These are phyloP conservation scores for Rhizoclosmatium sp. DNA, from an alignment of 192 early-diverging fungal genomes.

Conservation along the genomic window DNA sequence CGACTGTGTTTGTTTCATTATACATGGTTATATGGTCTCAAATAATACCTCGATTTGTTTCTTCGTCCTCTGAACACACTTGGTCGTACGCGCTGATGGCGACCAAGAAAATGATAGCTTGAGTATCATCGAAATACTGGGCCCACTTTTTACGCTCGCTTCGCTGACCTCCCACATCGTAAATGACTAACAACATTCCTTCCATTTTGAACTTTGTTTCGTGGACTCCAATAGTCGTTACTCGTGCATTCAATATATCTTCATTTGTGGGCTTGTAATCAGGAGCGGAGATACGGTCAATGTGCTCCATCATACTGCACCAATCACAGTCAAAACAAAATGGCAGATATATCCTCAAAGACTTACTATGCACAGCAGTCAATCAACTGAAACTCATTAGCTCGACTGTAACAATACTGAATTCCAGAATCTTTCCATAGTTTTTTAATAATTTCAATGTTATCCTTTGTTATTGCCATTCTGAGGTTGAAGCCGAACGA, in stretches of 20 bases:
- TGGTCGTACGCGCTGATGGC: constrained; percentile 70
- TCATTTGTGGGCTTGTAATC: constrained; percentile 5
- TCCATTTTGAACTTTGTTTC: constrained; percentile 42
- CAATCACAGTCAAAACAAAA: constrained; percentile 37
- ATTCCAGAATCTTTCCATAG: constrained; percentile 27
- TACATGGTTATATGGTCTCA: constrained; percentile 40
- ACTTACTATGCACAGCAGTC: constrained; percentile 29
- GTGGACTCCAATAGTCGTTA: background rate
- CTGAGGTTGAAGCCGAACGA: background rate
- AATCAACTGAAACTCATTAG: constrained; percentile 6
- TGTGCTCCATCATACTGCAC: background rate
- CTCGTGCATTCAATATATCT: constrained; percentile 1
- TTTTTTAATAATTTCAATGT: background rate
- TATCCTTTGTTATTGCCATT: background rate
- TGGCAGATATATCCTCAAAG: constrained; percentile 6
- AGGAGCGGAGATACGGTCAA: background rate
- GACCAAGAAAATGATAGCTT: constrained; percentile 71
- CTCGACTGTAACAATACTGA: constrained; percentile 12
- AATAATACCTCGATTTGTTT: constrained; percentile 59
- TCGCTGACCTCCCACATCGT: constrained; percentile 68
- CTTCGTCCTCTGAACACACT: constrained; percentile 61
- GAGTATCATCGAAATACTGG: constrained; percentile 66
- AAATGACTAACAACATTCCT: constrained; percentile 52
- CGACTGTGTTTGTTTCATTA: constrained; percentile 23
- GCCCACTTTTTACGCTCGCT: constrained; percentile 66